Percentiles rank a stretch among this genome's conserved stretches.
These are phyloP conservation scores for Coleophoma cylindrospora DNA, from an alignment of 2,329 filamentous ascomycete genomes.

Conservation along the genomic window DNA sequence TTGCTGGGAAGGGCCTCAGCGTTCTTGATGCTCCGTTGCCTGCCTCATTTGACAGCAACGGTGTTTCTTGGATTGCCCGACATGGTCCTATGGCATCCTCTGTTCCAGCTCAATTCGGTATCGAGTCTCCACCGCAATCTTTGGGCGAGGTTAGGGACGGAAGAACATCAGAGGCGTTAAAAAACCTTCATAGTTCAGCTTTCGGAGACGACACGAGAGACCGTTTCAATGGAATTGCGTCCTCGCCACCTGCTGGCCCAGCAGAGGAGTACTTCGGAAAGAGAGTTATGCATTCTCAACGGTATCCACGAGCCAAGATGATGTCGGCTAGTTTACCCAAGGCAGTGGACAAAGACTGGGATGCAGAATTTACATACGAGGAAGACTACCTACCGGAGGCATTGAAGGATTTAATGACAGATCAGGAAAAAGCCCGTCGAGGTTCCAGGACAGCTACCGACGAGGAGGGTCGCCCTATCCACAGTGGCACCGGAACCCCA, in stretches of 20 bases:
- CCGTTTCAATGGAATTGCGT: constrained; percentile 50
- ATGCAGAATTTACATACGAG: constrained; percentile 71
- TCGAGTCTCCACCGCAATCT: constrained; percentile 80
- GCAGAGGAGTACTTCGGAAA: constrained; percentile 62
- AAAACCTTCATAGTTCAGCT: constrained; percentile 60
- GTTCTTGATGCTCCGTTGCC: constrained; percentile 89
- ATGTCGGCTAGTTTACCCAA: constrained; percentile 65
- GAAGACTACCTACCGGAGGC: constrained; percentile 82
- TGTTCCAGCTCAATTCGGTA: constrained; percentile 83
- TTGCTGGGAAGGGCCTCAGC: constrained; percentile 68
- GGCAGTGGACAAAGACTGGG: constrained; percentile 57
- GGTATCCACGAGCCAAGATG: constrained; percentile 62
- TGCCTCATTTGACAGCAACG: constrained; percentile 93
- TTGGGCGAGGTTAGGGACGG: constrained; percentile 57
- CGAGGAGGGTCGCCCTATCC: constrained; percentile 36
- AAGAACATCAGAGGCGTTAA: constrained; percentile 58
- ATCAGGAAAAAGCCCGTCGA: constrained; percentile 60
- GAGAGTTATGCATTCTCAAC: constrained; percentile 65
- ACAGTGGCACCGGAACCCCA: constrained; percentile 34
- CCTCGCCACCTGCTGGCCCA: constrained; percentile 32
- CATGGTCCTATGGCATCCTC: constrained; percentile 90
- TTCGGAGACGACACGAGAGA: constrained; percentile 57
- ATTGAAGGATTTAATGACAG: constrained; percentile 60
- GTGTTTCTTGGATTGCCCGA: constrained; percentile 84
- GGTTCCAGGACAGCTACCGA: constrained; percentile 54